Evolutionary conservation across 2,329 filamentous ascomycete species (phyloP).

Genomic region (Aspergillus ochraceus): DNA sequence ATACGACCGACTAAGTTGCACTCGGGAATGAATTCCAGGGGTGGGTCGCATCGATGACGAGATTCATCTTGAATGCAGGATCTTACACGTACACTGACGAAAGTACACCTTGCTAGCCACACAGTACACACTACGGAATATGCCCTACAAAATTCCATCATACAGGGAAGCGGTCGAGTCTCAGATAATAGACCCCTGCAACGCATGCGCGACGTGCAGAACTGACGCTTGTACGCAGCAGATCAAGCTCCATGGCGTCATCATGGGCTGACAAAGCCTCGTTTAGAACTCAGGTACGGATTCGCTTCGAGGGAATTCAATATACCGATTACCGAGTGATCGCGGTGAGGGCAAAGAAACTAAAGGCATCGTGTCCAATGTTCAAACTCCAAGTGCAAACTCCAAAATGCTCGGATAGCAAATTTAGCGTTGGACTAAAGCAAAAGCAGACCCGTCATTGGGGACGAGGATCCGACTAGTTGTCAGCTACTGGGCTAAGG

Average conservation of each 20-base stretch:
- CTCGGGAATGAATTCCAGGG: background rate
- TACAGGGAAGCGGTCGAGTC: too few species aligned
- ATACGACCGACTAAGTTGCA: background rate
- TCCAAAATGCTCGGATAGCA: too few species aligned
- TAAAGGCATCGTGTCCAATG: too few species aligned
- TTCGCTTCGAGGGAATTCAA: background rate
- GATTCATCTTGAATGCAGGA: background rate
- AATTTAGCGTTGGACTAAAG: too few species aligned
- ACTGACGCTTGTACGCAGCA: background rate
- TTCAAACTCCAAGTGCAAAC: too few species aligned
- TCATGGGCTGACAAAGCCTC: background rate
- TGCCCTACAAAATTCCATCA: too few species aligned
- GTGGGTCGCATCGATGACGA: background rate
- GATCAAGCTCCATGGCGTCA: conserved; percentile 2
- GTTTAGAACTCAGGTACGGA: conserved; percentile 2
- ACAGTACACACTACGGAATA: too few species aligned
- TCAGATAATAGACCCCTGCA: background rate
- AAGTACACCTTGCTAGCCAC: background rate
- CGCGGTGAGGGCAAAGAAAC: background rate
- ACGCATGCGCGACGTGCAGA: conserved; percentile 5
- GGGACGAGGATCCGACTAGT: too few species aligned
- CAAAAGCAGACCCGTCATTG: too few species aligned
- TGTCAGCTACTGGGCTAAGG: too few species aligned
- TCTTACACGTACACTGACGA: background rate
- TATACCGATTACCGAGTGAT: background rate